Evolutionary conservation across 345 rosid genomes (phyloP).

Genomic region (Carallia pectinifolia): DNA sequence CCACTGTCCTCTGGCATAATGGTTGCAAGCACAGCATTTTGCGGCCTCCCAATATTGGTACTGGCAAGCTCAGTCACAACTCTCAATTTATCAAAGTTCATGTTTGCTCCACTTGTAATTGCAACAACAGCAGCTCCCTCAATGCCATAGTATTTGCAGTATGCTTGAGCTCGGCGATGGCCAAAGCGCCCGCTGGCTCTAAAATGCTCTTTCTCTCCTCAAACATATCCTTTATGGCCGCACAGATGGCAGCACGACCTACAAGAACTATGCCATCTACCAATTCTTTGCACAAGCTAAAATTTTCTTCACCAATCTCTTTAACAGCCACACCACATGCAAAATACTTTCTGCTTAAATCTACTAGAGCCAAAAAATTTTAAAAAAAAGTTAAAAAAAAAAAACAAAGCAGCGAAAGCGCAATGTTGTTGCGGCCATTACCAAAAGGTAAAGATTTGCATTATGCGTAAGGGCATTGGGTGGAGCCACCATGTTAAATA

Average conservation of each 20-base stretch:
- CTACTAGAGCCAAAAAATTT: constrained; percentile 5
- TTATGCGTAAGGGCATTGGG: too few relatives aligned
- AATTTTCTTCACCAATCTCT: constrained; percentile 92
- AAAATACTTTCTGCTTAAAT: constrained; percentile 36
- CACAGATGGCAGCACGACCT: constrained; percentile 95
- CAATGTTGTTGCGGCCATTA: too few relatives aligned
- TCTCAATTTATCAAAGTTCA: constrained; percentile 90
- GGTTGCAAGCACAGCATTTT: constrained; percentile 85
- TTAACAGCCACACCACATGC: constrained; percentile 99
- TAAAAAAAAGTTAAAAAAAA: too few relatives aligned
- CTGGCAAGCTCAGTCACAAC: constrained; percentile 82
- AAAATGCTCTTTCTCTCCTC: constrained; percentile 92
- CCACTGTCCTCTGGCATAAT: constrained; percentile 54
- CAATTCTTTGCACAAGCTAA: constrained; percentile 70
- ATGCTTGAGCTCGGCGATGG: constrained; percentile 95
- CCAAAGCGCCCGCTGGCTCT: constrained; percentile 96
- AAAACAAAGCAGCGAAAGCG: too few relatives aligned
- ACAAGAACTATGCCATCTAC: constrained; percentile 94
- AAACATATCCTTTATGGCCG: constrained; percentile 96
- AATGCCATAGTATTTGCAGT: constrained; percentile 79
- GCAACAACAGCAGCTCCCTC: constrained; percentile 73
- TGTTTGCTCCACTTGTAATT: constrained; percentile 91
- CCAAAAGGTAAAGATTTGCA: too few relatives aligned
- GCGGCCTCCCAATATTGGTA: constrained; percentile 77
- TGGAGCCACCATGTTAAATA: too few relatives aligned